Evolutionary conservation across 2,329 filamentous ascomycete species (phyloP).

Genomic region (Fusarium drepaniforme): DNA sequence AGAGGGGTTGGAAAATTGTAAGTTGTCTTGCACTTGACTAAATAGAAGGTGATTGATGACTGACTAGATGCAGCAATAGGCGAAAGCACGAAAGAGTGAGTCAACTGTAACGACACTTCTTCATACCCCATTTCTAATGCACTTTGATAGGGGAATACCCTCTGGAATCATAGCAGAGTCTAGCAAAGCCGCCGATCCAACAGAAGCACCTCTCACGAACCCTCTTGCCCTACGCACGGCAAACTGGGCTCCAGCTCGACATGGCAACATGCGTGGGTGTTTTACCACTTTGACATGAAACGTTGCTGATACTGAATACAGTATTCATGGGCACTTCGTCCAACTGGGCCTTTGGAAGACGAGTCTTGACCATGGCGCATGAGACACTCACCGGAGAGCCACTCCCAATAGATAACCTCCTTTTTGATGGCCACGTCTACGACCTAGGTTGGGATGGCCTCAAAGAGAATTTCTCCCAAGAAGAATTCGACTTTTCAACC

Average conservation of each 20-base stretch:
- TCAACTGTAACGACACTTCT: not conserved
- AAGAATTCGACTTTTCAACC: not conserved
- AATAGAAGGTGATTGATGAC: not conserved
- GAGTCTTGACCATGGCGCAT: constrained; percentile 4
- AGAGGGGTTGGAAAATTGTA: not conserved
- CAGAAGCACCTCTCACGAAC: not conserved
- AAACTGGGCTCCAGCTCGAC: not conserved
- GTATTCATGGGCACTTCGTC: constrained; percentile 18
- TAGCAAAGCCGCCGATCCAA: not conserved
- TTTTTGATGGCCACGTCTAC: constrained; percentile 13
- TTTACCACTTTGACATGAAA: not conserved
- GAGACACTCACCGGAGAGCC: not conserved
- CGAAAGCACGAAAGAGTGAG: not conserved
- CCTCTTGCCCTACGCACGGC: not conserved
- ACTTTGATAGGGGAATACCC: not conserved
- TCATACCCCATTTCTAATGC: rapidly evolving
- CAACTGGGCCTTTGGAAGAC: constrained; percentile 11
- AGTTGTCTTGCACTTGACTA: not conserved
- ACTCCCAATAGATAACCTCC: not conserved
- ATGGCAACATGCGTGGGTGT: not conserved
- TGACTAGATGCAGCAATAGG: not conserved
- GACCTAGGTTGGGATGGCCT: constrained; percentile 8
- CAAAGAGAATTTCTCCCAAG: not conserved
- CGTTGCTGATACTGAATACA: not conserved
- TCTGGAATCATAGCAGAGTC: not conserved